A percentile compares a stretch with the other conserved stretches of the same genome.
Conservation (phyloP, 2,329 filamentous ascomycete species). For the Fusarium pseudograminearum region DNA sequence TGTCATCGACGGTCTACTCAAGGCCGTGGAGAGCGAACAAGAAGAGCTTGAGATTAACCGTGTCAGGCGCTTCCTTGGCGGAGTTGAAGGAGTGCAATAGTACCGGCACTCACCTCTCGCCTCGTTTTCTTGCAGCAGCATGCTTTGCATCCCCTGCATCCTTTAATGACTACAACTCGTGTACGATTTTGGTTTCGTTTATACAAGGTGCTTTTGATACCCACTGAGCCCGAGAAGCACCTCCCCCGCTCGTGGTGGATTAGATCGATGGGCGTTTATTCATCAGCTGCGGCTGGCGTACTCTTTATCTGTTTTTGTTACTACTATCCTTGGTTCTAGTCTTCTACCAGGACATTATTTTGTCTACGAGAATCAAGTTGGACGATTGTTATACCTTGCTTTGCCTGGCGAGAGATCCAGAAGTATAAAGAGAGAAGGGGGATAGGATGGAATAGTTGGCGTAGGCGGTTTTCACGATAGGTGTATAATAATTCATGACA, state of each 20-base stretch:
- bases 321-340: neutral
- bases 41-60: constrained; percentile 80
- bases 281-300: constrained; percentile 5
- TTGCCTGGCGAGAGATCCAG: neutral
- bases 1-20: constrained; percentile 81
- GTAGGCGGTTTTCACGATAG: constrained; percentile 24
- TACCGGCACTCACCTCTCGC: constrained; percentile 17
- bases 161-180: constrained; percentile 40
- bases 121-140: neutral
- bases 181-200: constrained; percentile 35
- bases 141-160: constrained; percentile 15
- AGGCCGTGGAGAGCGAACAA: constrained; percentile 89
- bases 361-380: constrained; percentile 31
- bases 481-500: constrained; percentile 32
- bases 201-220: constrained; percentile 46
- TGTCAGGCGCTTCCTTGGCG: constrained; percentile 82
- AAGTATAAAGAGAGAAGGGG: constrained; percentile 9
- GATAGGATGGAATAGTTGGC: neutral
- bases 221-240: constrained; percentile 43
- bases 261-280: constrained; percentile 35
- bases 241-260: constrained; percentile 39
- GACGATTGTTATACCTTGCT: constrained; percentile 20
- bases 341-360: constrained; percentile 14
- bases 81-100: constrained; percentile 74
- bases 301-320: constrained; percentile 15